These are phyloP conservation scores for Ploettnerulaceae sp. DNA, from an alignment of 2,329 filamentous ascomycete species.

Conservation along the genomic window DNA sequence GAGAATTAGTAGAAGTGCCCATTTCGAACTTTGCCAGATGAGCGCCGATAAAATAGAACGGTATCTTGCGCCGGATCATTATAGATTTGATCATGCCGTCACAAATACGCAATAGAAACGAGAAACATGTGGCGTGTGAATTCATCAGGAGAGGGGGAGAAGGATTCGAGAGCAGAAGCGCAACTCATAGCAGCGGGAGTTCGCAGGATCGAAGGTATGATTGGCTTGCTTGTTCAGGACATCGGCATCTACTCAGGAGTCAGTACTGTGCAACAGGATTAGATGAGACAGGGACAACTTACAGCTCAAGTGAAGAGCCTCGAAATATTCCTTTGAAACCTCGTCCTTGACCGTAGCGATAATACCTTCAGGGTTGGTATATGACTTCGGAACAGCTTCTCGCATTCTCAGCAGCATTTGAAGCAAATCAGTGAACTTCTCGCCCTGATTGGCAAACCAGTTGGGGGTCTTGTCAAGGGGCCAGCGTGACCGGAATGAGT, in stretches of 20 bases:
- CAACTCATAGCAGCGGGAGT: slow-evolving; percentile 48
- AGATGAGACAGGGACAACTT: slow-evolving; percentile 33
- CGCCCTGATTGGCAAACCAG: slow-evolving; percentile 54
- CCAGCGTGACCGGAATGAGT: slow-evolving; percentile 48
- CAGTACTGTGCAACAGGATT: slow-evolving; percentile 7
- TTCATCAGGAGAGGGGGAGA: slow-evolving; percentile 6
- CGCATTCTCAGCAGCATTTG: slow-evolving; percentile 59
- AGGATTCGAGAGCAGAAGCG: slow-evolving; percentile 39
- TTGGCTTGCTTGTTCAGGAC: slow-evolving; percentile 33
- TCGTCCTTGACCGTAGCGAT: slow-evolving; percentile 37
- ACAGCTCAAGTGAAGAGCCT: slow-evolving; percentile 54
- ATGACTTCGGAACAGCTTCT: slow-evolving; percentile 52
- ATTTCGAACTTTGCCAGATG: too few species aligned
- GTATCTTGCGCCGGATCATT: too few species aligned
- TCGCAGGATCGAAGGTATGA: slow-evolving; percentile 26
- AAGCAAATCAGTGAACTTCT: slow-evolving; percentile 52
- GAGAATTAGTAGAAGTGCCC: too few species aligned
- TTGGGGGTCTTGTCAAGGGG: slow-evolving; percentile 54
- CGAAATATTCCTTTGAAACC: slow-evolving; percentile 47
- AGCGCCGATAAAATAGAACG: too few species aligned
- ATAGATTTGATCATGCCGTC: too few species aligned
- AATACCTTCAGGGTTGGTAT: slow-evolving; percentile 43
- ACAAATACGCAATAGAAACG: too few species aligned
- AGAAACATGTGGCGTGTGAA: not conserved
- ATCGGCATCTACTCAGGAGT: slow-evolving; percentile 24